Base-by-base conservation (phyloP, 2,329 filamentous ascomycete genomes). In the Stenocarpella maydis region DNA sequence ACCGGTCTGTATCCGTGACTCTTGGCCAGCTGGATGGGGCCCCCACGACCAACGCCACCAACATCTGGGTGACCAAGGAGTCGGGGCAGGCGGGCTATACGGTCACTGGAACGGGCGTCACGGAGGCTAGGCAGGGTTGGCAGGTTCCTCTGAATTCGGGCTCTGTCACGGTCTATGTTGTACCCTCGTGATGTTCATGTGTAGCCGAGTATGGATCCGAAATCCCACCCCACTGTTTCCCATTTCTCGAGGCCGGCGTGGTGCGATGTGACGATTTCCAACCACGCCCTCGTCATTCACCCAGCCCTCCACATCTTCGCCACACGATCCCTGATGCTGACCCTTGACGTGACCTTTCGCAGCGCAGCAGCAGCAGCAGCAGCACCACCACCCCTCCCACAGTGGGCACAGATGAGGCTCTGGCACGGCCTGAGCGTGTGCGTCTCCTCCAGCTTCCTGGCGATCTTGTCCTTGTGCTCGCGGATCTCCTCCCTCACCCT, bases 41-140 rank as follows among this genome's bases (percentile, higher is more conserved):
- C 0, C 79, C 78, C 1, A 74, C 66, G 10, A 76, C 80, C 0
- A 60, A 70, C 1, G 74, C 76, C 14, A 77, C 74, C 4, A 75
- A 79, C 0, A 15, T 82, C 3, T 83, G 81, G 81, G 53, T 81
- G 28, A 69, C 61, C 26, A 78, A 81, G 65, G 68, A 77, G 74
- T 3, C 78, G 74, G 19, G 75, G 9, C 21, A 39, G 41, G 64
- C 73, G 4, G 72, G 70, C 2, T 79, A 78, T 63, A 71, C 53
- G 4, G 74, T 77, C 31, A 73, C 74, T 14, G 73, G 71, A 9
- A 65, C 74, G 0, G 54, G 70, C 4, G 58, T 74, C 9, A 74
- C 65, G 3, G 67, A 72, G 54, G 73, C 73, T 39, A 75, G 77
- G n/a, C 31, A 61, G 50, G 78, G 78, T 15, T 79, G 74, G 76